These are phyloP conservation scores for Carpinus fangiana DNA, from an alignment of 306 rosid genomes.

Conservation along the genomic window DNA sequence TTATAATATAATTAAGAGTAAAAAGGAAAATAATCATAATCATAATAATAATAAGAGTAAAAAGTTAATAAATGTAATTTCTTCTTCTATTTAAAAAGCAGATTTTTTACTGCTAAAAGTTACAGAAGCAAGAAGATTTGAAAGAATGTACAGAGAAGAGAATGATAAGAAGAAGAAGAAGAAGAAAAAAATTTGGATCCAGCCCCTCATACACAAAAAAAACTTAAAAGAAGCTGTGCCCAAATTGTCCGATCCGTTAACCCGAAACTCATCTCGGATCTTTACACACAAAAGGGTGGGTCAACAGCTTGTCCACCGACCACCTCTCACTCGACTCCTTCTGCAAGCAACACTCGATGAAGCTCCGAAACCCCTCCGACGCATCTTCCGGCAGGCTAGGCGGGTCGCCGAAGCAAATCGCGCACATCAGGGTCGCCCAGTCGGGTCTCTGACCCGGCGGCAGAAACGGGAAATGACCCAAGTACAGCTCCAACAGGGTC, in stretches of 20 bases:
- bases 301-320: conserved; percentile 67
- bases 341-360: conserved; percentile 72
- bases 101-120: background rate
- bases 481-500: conserved; percentile 74
- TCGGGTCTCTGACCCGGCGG: conserved; percentile 87
- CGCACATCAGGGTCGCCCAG: conserved; percentile 89
- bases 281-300: conserved; percentile 64
- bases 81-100: background rate
- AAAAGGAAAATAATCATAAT: too few relatives aligned
- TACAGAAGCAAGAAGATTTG: background rate
- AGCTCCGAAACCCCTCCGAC: conserved; percentile 58
- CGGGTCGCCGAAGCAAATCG: conserved; percentile 82
- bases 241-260: conserved; percentile 2
- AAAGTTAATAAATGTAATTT: background rate
- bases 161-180: too few relatives aligned
- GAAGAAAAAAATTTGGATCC: background rate
- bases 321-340: conserved; percentile 77
- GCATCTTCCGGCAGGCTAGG: conserved; percentile 61
- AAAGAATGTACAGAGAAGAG: background rate
- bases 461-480: conserved; percentile 89
- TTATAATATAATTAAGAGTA: too few relatives aligned
- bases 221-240: conserved; percentile 1
- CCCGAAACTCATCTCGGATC: conserved; percentile 14
- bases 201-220: background rate
- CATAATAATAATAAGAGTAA: too few relatives aligned